These are phyloP conservation scores for Neurospora sp. DNA, from an alignment of 2,329 filamentous ascomycete species.

Conservation along the genomic window DNA sequence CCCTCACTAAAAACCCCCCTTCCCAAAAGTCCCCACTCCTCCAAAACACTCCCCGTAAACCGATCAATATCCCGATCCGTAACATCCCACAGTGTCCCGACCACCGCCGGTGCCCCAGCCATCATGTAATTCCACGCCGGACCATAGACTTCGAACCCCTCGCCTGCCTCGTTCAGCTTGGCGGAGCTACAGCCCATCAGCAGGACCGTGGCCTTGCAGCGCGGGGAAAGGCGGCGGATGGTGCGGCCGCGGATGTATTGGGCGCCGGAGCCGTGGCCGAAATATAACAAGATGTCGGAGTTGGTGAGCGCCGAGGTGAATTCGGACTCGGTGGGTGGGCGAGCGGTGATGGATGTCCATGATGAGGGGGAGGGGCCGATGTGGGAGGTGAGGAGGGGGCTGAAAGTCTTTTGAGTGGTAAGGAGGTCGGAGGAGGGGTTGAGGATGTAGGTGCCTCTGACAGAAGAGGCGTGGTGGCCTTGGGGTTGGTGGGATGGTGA, in stretches of 20 bases:
- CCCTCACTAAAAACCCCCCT: conserved; percentile 34
- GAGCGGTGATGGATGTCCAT: conserved; percentile 57
- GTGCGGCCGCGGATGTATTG: conserved; percentile 87
- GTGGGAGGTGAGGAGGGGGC: conserved; percentile 46
- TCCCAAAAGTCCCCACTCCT: conserved; percentile 71
- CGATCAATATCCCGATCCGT: conserved; percentile 96
- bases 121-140: conserved; percentile 88
- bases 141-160: conserved; percentile 75
- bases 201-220: conserved; percentile 66
- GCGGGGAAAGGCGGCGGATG: conserved; percentile 60
- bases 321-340: conserved; percentile 64
- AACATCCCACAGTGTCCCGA: conserved; percentile 95
- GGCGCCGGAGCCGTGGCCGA: conserved; percentile 88
- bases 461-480: conserved; percentile 45
- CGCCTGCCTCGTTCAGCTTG: conserved; percentile 66
- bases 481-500: conserved; percentile 22
- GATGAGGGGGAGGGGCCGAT: conserved; percentile 35
- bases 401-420: conserved; percentile 68
- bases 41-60: conserved; percentile 68
- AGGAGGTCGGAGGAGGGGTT: conserved; percentile 81
- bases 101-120: conserved; percentile 73
- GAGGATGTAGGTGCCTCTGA: conserved; percentile 65
- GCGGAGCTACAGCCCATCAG: conserved; percentile 94
- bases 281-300: conserved; percentile 76
- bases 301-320: conserved; percentile 58